Percentiles rank a stretch among this genome's conserved stretches.
Evolutionary conservation across 805 yeast species (phyloP).

Genomic region (Saccharomycopsis babjevae): DNA sequence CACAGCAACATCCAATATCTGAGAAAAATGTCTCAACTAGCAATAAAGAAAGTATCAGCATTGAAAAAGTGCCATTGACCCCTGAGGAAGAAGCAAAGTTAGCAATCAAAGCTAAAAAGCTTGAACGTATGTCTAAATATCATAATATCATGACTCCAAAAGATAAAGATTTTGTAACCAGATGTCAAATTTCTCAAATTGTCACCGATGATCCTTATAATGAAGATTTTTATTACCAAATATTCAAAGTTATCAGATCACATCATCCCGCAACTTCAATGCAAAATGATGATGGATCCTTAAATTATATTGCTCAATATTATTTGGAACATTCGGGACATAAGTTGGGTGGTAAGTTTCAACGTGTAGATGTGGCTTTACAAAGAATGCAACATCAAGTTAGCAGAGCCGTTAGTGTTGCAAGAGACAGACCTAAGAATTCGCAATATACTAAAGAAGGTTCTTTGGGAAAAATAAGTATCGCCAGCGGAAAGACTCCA

Average conservation of each 20-base stretch:
- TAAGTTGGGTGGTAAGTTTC: constrained; percentile 74
- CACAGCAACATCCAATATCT: constrained; percentile 14
- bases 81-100: constrained; percentile 67
- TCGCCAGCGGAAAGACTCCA: constrained; percentile 74
- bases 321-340: constrained; percentile 88
- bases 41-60: constrained; percentile 2
- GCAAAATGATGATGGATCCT: constrained; percentile 40
- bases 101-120: constrained; percentile 62
- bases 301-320: constrained; percentile 84
- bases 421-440: constrained; percentile 73
- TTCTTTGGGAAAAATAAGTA: constrained; percentile 78
- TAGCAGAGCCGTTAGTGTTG: constrained; percentile 90
- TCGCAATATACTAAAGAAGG: constrained; percentile 57
- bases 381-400: constrained; percentile 98
- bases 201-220: constrained; percentile 95
- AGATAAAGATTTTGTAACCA: constrained; percentile 90
- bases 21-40: constrained; percentile 26
- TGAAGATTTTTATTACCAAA: constrained; percentile 95
- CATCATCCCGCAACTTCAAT: neutral
- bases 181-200: constrained; percentile 89
- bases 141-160: constrained; percentile 95
- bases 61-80: constrained; percentile 28
- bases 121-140: constrained; percentile 62
- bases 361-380: constrained; percentile 79
- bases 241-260: constrained; percentile 61